Conservation (phyloP, 2,329 filamentous ascomycete species). For the Aspergillus brunneoviolaceus region DNA sequence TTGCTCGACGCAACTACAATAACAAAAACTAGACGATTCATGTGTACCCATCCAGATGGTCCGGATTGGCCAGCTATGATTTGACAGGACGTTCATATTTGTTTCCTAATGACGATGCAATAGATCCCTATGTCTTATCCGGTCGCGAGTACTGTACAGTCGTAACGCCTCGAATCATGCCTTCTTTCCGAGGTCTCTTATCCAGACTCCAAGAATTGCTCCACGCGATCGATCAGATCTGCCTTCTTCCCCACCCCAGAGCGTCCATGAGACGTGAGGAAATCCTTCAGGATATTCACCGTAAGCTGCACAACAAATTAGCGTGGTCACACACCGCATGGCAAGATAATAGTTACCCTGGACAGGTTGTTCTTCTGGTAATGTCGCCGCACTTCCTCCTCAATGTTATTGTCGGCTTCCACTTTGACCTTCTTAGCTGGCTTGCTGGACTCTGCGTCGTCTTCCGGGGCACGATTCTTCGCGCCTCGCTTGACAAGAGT, state of each 20-base stretch:
- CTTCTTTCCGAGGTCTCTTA: conserved; percentile 8
- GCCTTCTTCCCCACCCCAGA: conserved; percentile 49
- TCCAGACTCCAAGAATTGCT: conserved; percentile 49
- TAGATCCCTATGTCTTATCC: too few species aligned
- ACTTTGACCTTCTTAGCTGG: conserved; percentile 50
- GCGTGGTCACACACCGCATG: not conserved
- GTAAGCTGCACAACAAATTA: conserved; percentile 40
- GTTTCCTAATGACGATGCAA: too few species aligned
- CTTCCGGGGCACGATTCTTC: conserved; percentile 26
- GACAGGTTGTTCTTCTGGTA: conserved; percentile 46
- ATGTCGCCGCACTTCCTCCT: conserved; percentile 41
- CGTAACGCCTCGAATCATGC: too few species aligned
- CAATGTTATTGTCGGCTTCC: conserved; percentile 28
- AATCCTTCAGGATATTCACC: conserved; percentile 48
- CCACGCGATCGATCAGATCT: conserved; percentile 52
- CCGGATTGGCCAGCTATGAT: too few species aligned
- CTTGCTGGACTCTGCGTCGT: conserved; percentile 26
- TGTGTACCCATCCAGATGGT: too few species aligned
- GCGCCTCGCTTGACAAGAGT: conserved; percentile 50
- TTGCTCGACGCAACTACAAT: too few species aligned
- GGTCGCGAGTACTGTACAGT: too few species aligned
- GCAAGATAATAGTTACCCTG: conserved; percentile 31
- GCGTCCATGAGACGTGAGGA: conserved; percentile 45
- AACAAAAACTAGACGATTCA: too few species aligned
- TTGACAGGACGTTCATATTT: too few species aligned